Evolutionary conservation across 1,139 yeast species (phyloP).

Genomic region (Debaryomyces coudertii): DNA sequence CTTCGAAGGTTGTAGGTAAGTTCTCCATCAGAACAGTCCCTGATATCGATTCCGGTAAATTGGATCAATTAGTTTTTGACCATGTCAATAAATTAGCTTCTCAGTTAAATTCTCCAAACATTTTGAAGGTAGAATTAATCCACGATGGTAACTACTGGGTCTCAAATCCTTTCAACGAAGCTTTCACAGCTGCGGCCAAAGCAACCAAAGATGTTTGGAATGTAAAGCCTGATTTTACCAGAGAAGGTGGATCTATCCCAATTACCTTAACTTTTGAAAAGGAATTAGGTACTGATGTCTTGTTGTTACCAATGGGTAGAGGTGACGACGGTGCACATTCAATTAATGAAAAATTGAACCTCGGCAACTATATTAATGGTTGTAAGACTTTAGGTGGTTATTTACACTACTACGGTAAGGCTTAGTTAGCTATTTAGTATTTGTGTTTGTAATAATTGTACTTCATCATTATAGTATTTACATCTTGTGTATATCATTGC

Average conservation of each 20-base stretch:
- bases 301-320: constrained; percentile 94
- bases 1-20: constrained; percentile 91
- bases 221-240: constrained; percentile 91
- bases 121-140: constrained; percentile 68
- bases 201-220: constrained; percentile 96
- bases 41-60: constrained; percentile 76
- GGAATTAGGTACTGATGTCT: constrained; percentile 79
- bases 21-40: constrained; percentile 98
- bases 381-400: constrained; percentile 93
- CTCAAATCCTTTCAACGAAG: constrained; percentile 88
- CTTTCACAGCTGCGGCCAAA: constrained; percentile 90
- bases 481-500: background rate
- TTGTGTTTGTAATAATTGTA: background rate
- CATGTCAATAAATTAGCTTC: constrained; percentile 69
- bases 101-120: constrained; percentile 75
- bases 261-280: constrained; percentile 91
- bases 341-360: constrained; percentile 89
- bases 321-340: constrained; percentile 99
- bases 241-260: constrained; percentile 99
- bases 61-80: constrained; percentile 75
- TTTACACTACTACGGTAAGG: constrained; percentile 76
- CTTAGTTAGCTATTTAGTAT: constrained; percentile 15
- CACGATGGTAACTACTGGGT: constrained; percentile 98
- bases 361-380: constrained; percentile 89
- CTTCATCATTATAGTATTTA: background rate